Evolutionary conservation across 257 asterid species (phyloP), one percentile per base, ranked within the genome.

Genomic region (Knoxia roxburghii): DNA sequence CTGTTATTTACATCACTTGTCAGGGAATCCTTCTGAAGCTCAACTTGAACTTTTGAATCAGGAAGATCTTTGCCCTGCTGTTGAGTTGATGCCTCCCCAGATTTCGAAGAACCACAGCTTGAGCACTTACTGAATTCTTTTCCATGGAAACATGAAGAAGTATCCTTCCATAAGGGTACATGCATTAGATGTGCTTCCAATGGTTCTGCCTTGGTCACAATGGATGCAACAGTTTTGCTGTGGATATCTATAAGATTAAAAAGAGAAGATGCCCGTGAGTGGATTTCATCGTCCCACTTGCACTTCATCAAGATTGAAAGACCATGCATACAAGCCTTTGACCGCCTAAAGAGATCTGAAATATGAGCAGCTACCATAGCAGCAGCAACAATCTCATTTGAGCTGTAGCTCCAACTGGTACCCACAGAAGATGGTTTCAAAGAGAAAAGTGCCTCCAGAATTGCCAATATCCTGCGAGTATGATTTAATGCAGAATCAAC

Each of bases 291-390:
- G 73, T 94, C 97, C 99, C 97, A 90, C 80, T 90, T 90, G 83
- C 97, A 94, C 70, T 85, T 79, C 61, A 84, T 79, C 81, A 94
- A 82, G 76, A 82, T 76, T 12, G 96, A 84, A 63, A 94, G 96
- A 74, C 96, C 90, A 69, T 87, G 90, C 88, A 83, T 90, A 85
- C 99, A 94, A 65, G 96, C 97, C 85, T 88, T 94, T n/a, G 99
- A 94, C 35, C 76, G 85, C 82, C 95, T 79, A 79, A 94, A 94
- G 79, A 94, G 80, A 80, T 90, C 97, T 49, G 99, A 90, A 70
- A 94, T 80, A 80, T 90, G 99, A 77, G 99, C 99, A 1, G 99
- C 99, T 63, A 94, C 99, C 99, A 94, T 94, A 45, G 99, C 99
- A 54, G 97, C 99, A 72, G 97, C 99, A 77, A 94, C 99, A 50